Conservation (phyloP, 495 filamentous ascomycete genomes). For the Cetradonia linearis region DNA sequence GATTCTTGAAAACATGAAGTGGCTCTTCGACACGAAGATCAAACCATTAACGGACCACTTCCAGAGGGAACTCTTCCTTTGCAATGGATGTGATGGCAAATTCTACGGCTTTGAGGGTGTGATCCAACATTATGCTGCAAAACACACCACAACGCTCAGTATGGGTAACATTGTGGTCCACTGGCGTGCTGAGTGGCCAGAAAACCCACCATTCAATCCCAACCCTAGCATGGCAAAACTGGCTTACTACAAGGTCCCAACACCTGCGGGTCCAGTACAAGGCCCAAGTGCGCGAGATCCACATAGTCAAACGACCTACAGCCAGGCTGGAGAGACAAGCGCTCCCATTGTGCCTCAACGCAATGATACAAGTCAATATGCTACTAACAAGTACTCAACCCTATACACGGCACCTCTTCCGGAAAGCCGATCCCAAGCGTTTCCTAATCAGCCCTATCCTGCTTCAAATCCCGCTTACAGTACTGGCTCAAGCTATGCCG, state of each 20-base stretch:
- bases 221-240: slow-evolving; percentile 39
- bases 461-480: neutral
- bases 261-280: slow-evolving; percentile 15
- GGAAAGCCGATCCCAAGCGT: neutral
- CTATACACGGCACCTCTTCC: neutral
- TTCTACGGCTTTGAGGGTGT: slow-evolving; percentile 65
- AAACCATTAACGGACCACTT: slow-evolving; percentile 51
- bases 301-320: slow-evolving; percentile 11
- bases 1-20: slow-evolving; percentile 77
- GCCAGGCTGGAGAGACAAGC: slow-evolving; percentile 4
- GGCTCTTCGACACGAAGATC: slow-evolving; percentile 67
- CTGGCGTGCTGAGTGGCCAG: slow-evolving; percentile 74
- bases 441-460: neutral
- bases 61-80: slow-evolving; percentile 62
- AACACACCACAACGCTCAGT: slow-evolving; percentile 61
- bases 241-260: slow-evolving; percentile 25
- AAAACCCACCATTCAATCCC: slow-evolving; percentile 55
- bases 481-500: slow-evolving; percentile 3
- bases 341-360: neutral
- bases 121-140: slow-evolving; percentile 71
- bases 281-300: slow-evolving; percentile 2
- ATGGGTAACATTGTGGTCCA: slow-evolving; percentile 57
- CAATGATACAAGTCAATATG: neutral
- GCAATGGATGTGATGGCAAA: slow-evolving; percentile 56
- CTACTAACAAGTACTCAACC: neutral